Base-by-base conservation (phyloP, 306 rosid species). In the Prosopis cineraria region DNA sequence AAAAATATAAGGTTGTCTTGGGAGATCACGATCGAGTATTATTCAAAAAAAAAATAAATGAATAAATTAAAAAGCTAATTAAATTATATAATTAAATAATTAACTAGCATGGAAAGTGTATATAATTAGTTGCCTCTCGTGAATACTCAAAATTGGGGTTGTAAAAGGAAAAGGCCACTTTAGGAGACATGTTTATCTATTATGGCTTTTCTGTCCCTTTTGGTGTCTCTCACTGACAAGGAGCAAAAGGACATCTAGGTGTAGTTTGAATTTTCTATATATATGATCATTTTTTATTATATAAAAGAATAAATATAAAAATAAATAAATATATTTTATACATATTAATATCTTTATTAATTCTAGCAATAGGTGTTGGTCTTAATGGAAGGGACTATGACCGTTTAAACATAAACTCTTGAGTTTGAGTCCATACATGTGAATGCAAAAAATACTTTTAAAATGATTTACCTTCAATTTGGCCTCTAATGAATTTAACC, bases 131-230 rank as follows among this genome's bases (percentile, higher is more conserved):
- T 75, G 64, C 12, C 63, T 33, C 39, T 64, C 39, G 77, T 37
- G 73, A 59, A 36, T n/a, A 68, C 70, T 82, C 78, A 82, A 71
- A 44, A 82, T 82, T 72, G 74, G 82, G 70, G 70, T 39, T 78
- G 36, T 10, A 17, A 33, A 68, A 59, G 29, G 40, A 63, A 14
- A 65, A 24, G 66, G 67, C 48, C 41, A 56, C 80, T 81, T 81
- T 81, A 69, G 50, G 84, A 76, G 75, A 73, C 79, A 80, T 30
- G 48, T 72, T 63, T 43, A 44, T 69, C 44, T 58, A 29, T 22
- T 16, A 31, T 36, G 77, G 33, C 73, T 69, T 45, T 77, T 50
- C 68, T 75, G 73, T 64, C 83, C 68, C 74, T 66, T 48, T 76
- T 24, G 27, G 62, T 30, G 43, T 53, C 76, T 43, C 48, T 36